Base-by-base conservation (phyloP, 129 eudicot genomes). In the Chrysanthemum lavandulifolium region DNA sequence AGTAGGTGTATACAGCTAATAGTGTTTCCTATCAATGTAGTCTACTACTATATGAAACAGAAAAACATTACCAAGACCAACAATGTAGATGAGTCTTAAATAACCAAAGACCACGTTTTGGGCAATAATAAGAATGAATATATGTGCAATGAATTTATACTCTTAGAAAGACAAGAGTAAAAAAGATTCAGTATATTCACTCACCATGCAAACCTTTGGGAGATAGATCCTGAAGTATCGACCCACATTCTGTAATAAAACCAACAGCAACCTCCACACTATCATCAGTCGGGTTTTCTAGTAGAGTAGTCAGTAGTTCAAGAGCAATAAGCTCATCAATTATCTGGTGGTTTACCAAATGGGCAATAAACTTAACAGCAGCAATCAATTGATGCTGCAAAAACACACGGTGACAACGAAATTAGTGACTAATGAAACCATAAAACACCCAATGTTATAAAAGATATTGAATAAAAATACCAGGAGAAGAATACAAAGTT, bases 181-280 rank as follows among this genome's bases (percentile, higher is more conserved):
- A 29, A 40, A 65, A 15, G 36, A 40, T 65, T 65, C 14, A 40
- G 18, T 9, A 36, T 12, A 6, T 27, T 40, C 3, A 65, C 92
- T 85, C 76, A 93, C 98, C 97, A 80, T 86, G 91, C 80, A 95
- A 78, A 19, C 99, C 99, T 68, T 84, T 80, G 6, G 97, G 97
- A 23, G 87, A 77, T 23, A 95, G 79, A 67, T 95, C 99, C 65
- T 95, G 96, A 13, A 95, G 97, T 66, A 91, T 88, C 13, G 96
- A 82, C 19, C 99, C 97, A 40, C 99, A 95, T 56, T 95, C 94
- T 0, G 96, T 95, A 40, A 95, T 92, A 82, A 95, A 95, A 7
- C 96, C 97, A 64, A 86, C 99, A 31, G 97, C 97, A 29, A 95
- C 99, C 74, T 95, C 99, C 36, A 95, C 99, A 71, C 99, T 95